phyloP scores from a whole-genome alignment of 192 early-diverging fungal species.

The Rhizoclosmatium sp. region DNA sequence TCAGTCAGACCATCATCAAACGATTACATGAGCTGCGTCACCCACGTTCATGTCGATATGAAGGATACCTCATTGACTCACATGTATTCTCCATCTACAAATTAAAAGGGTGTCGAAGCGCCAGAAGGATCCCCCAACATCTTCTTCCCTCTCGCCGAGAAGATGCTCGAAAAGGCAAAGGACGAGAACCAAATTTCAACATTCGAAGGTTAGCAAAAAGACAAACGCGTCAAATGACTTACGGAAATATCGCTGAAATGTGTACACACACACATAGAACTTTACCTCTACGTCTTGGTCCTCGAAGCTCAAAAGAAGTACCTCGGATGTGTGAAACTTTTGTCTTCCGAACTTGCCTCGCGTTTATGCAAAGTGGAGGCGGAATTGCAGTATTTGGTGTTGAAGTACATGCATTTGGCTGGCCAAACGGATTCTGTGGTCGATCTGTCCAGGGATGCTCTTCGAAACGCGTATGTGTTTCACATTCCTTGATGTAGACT shows the following conservation, averaged over 20 bases:
- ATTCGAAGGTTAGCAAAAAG: slow-evolving; percentile 63
- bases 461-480: neutral
- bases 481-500: neutral
- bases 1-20: too few species aligned
- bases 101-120: slow-evolving; percentile 41
- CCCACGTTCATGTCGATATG: too few species aligned
- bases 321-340: slow-evolving; percentile 67
- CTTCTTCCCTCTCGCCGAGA: slow-evolving; percentile 75
- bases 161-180: slow-evolving; percentile 82
- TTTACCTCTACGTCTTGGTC: slow-evolving; percentile 79
- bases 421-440: slow-evolving; percentile 34
- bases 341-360: slow-evolving; percentile 67
- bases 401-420: slow-evolving; percentile 30
- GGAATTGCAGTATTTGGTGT: slow-evolving; percentile 54
- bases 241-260: neutral
- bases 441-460: slow-evolving; percentile 13
- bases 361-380: slow-evolving; percentile 72
- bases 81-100: neutral
- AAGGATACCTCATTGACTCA: too few species aligned
- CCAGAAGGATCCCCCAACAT: slow-evolving; percentile 51
- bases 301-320: slow-evolving; percentile 75
- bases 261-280: slow-evolving; percentile 50
- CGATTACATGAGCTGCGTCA: too few species aligned
- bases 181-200: slow-evolving; percentile 69
- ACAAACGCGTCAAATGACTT: neutral